Conservation (phyloP, 2,329 filamentous ascomycete genomes). For the Fusarium camptoceras region DNA sequence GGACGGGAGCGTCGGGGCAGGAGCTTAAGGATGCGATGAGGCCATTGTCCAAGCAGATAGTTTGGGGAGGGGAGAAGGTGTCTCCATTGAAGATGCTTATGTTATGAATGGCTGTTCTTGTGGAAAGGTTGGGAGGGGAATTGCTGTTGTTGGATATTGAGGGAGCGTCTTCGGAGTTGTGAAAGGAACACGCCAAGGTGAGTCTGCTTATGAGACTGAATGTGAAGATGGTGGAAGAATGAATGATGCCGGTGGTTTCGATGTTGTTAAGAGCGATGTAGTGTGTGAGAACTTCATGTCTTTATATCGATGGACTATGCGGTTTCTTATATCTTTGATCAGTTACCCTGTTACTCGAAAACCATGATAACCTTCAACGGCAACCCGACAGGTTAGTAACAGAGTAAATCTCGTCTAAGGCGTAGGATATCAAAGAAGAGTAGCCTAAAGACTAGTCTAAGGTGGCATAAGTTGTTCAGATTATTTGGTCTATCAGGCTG, state of each 20-base stretch:
- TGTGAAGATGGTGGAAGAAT: not conserved
- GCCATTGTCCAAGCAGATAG: not conserved
- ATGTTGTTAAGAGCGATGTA: not conserved
- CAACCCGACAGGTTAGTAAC: not conserved
- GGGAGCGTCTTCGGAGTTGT: not conserved
- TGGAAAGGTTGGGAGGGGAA: not conserved
- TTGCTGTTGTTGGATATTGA: not conserved
- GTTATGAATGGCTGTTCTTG: not conserved
- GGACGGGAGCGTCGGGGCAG: not conserved
- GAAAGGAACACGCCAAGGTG: not conserved
- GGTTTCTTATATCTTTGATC: not conserved
- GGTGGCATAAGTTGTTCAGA: accelerated
- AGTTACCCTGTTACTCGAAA: not conserved
- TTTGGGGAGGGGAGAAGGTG: accelerated
- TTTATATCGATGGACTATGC: accelerated
- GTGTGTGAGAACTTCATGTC: not conserved
- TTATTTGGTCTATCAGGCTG: not conserved
- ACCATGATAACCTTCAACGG: not conserved
- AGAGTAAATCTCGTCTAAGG: no score
- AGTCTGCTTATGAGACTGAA: not conserved
- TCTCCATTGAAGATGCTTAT: not conserved
- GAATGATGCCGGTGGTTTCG: not conserved
- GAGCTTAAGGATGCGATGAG: not conserved
- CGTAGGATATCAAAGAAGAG: no score
- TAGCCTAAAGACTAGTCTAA: no score